A percentile compares a stretch with the other conserved stretches of the same genome.
Evolutionary conservation across 495 filamentous ascomycete genomes (phyloP).

Genomic region (Trichoderma parareesei): DNA sequence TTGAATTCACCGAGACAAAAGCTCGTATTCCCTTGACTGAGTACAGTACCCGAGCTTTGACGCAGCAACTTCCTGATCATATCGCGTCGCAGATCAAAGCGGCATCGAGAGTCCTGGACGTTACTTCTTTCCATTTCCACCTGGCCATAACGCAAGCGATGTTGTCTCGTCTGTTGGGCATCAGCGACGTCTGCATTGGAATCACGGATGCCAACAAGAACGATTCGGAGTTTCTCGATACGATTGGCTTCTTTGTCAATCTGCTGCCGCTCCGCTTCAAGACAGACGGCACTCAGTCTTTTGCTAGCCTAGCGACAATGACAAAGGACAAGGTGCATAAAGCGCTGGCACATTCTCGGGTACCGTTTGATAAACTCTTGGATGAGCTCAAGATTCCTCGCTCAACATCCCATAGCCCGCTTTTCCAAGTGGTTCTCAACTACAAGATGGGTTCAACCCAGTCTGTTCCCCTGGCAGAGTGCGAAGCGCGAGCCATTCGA

Average conservation of each 20-base stretch:
- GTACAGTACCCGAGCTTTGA: background rate
- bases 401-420: slow-evolving; percentile 18
- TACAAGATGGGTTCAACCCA: slow-evolving; percentile 17
- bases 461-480: background rate
- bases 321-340: slow-evolving; percentile 13
- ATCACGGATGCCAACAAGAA: slow-evolving; percentile 34
- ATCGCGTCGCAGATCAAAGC: slow-evolving; percentile 8
- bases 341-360: slow-evolving; percentile 20
- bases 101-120: slow-evolving; percentile 11
- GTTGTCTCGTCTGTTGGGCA: slow-evolving; percentile 22
- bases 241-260: slow-evolving; percentile 40
- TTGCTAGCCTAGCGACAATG: slow-evolving; percentile 13
- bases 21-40: background rate
- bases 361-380: slow-evolving; percentile 28
- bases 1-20: slow-evolving; percentile 13
- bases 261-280: slow-evolving; percentile 37
- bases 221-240: slow-evolving; percentile 19
- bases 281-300: background rate
- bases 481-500: background rate
- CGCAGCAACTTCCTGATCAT: background rate
- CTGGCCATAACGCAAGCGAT: slow-evolving; percentile 27
- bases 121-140: slow-evolving; percentile 33
- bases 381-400: slow-evolving; percentile 22
- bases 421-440: slow-evolving; percentile 33
- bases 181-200: slow-evolving; percentile 25